These are phyloP conservation scores for Huntiella moniliformis DNA, from an alignment of 2,329 filamentous ascomycete species.

Conservation along the genomic window DNA sequence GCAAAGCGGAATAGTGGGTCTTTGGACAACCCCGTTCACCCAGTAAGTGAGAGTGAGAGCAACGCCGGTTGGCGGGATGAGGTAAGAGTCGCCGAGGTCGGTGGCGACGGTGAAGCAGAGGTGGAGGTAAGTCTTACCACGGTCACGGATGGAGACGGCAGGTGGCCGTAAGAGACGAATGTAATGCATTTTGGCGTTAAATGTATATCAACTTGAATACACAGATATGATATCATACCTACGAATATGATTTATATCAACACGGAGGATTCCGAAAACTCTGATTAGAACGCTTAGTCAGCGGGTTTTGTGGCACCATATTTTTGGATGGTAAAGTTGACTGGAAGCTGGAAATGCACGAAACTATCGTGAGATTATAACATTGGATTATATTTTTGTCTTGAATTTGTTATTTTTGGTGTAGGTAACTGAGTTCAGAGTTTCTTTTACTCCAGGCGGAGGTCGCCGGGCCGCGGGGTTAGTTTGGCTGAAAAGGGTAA, in stretches of 20 bases:
- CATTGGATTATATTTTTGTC: neutral
- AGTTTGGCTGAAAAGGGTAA: neutral
- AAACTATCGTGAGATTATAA: too few relatives aligned
- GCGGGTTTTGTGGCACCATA: neutral
- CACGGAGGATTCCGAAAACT: conserved; percentile 1
- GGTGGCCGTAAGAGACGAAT: conserved; percentile 33
- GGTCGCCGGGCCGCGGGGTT: conserved; percentile 11
- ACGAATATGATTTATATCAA: neutral
- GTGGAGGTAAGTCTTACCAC: conserved; percentile 18
- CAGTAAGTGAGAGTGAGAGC: conserved; percentile 18
- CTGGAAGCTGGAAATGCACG: too few relatives aligned
- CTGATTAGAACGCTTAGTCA: conserved; percentile 11
- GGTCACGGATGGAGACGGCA: conserved; percentile 14
- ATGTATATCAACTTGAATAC: neutral
- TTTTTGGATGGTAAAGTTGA: too few relatives aligned
- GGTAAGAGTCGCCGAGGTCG: conserved; percentile 36
- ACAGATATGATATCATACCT: neutral
- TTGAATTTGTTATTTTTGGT: neutral
- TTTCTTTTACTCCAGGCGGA: conserved; percentile 3
- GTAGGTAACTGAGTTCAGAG: neutral
- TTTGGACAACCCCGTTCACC: conserved; percentile 18
- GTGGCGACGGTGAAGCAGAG: conserved; percentile 37
- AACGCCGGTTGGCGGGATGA: conserved; percentile 24
- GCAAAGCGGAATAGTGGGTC: conserved; percentile 15
- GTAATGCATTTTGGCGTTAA: conserved; percentile 31